Base-by-base conservation (phyloP, 768 basidiomycete genomes). In the Tephrocybe sp. region DNA sequence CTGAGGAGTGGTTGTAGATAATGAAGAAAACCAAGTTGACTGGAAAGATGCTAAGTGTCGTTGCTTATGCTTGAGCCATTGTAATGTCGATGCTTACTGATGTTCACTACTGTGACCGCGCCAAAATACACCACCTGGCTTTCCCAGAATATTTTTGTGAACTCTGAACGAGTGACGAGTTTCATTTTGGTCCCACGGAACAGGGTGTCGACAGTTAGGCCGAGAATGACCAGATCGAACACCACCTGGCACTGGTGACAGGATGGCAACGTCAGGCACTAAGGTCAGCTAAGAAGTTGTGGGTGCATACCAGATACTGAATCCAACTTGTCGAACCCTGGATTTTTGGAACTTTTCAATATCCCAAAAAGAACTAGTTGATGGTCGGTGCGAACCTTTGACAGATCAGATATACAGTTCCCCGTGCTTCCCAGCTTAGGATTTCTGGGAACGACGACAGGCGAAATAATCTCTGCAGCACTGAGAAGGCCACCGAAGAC, bases 101-200 rank as follows among this genome's bases (percentile, higher is more conserved):
- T 55, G 38, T 60, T 60, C 13, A 53, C 34, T 19, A 35, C 49
- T 20, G 59, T 60, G 19, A 60, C 59, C 7, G 59, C 56, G 19
- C 58, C 16, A 34, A 60, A 60, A 35, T 60, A 60, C 56, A 58
- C 58, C 48, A 60, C 34, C 39, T 60, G 59, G 26, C 56, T 60
- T 33, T 60, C 56, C 59, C 59, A 60, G 23, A 60, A 57, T 11
- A 35, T 58, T 50, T 44, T 58, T 12, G 59, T 60, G 30, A 60
- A 58, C 19, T 58, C 53, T 5, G 59, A 60, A 42, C 56, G 54
- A 20, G 31, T 55, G 16, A 55, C 39, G 39, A 58, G 30, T 30
- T 51, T 52, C 42, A 51, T 49, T 40, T 58, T 48, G 16, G 53
- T 48, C 11, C 56, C 56, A 16, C 56, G 56, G 49, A 60, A 60